Evolutionary conservation across 225 moss, liverwort and hornwort genomes (phyloP), one percentile per base, ranked within the genome.

Genomic region (Lunularia cruciata): DNA sequence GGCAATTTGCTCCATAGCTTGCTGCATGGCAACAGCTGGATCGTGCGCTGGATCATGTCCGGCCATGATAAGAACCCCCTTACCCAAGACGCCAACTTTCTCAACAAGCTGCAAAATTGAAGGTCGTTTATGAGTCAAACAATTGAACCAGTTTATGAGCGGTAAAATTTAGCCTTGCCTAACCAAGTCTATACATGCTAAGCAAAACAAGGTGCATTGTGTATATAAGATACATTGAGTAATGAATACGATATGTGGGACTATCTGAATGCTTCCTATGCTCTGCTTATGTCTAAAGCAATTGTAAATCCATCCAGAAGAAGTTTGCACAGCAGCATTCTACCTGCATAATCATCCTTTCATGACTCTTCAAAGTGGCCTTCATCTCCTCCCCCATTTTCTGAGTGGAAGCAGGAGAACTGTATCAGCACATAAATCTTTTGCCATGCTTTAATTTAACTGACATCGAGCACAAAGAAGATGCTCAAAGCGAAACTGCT

Each of bases 341-440:
- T 54, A 93, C 92, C 90, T 93, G 90, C 11, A 86, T 22, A 27
- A 93, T 61, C 86, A 93, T 83, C 72, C 88, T 90, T 31, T 93
- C 90, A 77, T 93, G 92, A 42, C 90, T 90, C 62, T 88, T 93
- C 20, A 93, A 48, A 15, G 85, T 87, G n/a, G 72, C 61, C 34
- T 65, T 88, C 77, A 88, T 76, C 26, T 83, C 85, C 60, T 85
- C 80, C 15, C 74, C 78, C 62, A 74, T 73, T 73, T 78, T 72
- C 77, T 77, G 76, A 67, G 47, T 16, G 31, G 47, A 31, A 8
- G 39, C 61, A 61, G 42, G 3, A 25, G 6, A 23, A 4, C 14
- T 39, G 23, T 27, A 22, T 61, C 10, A 61, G 22, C 13, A 38
- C 26, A 23, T 10, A 13, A 6, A 12, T 6, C 32, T 32, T 60